A percentile compares a stretch with the other conserved stretches of the same genome.
Evolutionary conservation across 805 yeast genomes (phyloP).

Genomic region (Saccharomycopsis oosterbeekiorum): DNA sequence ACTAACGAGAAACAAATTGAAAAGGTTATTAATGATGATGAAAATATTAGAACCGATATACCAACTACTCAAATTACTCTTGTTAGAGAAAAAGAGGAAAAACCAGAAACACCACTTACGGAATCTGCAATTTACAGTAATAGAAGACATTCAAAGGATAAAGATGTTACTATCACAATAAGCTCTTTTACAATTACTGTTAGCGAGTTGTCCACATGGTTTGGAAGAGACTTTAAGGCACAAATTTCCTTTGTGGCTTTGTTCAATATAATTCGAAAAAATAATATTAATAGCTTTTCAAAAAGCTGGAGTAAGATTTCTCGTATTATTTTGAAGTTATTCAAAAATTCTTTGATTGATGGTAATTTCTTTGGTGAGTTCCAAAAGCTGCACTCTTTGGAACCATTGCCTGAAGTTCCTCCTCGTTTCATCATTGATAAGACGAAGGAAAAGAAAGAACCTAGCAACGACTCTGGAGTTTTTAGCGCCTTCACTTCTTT

Average conservation of each 20-base stretch:
- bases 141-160: slow-evolving; percentile 4
- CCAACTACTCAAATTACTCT: slow-evolving; percentile 35
- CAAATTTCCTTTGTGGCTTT: slow-evolving; percentile 82
- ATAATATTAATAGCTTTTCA: slow-evolving; percentile 37
- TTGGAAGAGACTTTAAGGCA: slow-evolving; percentile 87
- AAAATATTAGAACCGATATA: slow-evolving; percentile 29
- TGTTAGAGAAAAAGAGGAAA: not conserved
- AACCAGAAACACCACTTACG: not conserved
- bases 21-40: slow-evolving; percentile 20
- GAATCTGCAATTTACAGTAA: slow-evolving; percentile 7
- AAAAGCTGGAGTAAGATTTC: slow-evolving; percentile 54
- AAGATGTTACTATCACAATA: not conserved
- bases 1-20: slow-evolving; percentile 28
- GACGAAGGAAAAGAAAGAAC: slow-evolving; percentile 44
- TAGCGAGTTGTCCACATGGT: slow-evolving; percentile 68
- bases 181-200: slow-evolving; percentile 43
- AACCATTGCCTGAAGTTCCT: slow-evolving; percentile 46
- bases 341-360: slow-evolving; percentile 60
- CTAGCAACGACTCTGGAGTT: slow-evolving; percentile 59
- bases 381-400: slow-evolving; percentile 44
- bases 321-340: slow-evolving; percentile 51
- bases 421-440: slow-evolving; percentile 45
- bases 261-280: slow-evolving; percentile 63
- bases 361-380: slow-evolving; percentile 58
- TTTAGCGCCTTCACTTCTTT: slow-evolving; percentile 88